Percentiles rank a stretch among this genome's conserved stretches.
These are phyloP conservation scores for Syzygium jambos DNA, from an alignment of 345 rosid genomes.

Conservation along the genomic window DNA sequence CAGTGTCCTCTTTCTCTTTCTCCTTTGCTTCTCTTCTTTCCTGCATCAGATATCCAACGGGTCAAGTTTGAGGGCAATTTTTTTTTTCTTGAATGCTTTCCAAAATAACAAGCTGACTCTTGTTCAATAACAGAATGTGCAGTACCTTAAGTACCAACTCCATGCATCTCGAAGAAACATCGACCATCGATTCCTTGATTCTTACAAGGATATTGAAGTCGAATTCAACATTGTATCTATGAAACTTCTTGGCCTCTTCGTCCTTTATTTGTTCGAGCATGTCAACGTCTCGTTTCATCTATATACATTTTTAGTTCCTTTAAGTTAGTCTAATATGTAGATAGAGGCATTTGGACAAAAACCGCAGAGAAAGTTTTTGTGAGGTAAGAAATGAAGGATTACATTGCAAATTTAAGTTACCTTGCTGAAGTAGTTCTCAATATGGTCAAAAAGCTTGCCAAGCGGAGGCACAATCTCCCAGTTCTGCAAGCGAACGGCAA, in stretches of 20 bases:
- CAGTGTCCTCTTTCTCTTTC: slow-evolving; percentile 8
- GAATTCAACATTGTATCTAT: slow-evolving; percentile 53
- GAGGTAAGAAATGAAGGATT: neutral
- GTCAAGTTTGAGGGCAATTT: neutral
- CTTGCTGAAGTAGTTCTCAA: slow-evolving; percentile 74
- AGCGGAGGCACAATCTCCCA: slow-evolving; percentile 68
- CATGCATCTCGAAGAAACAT: slow-evolving; percentile 83
- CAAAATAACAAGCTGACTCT: neutral
- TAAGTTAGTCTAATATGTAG: neutral
- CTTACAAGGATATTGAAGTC: slow-evolving; percentile 59
- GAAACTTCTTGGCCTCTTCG: slow-evolving; percentile 73
- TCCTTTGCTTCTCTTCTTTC: slow-evolving; percentile 49
- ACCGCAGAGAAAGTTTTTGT: too few species aligned
- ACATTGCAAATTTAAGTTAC: slow-evolving; percentile 6
- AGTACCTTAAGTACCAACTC: slow-evolving; percentile 75
- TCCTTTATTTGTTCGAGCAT: slow-evolving; percentile 67
- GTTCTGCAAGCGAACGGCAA: slow-evolving; percentile 43
- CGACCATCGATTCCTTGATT: slow-evolving; percentile 81
- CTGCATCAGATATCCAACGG: slow-evolving; percentile 18
- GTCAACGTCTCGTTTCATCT: slow-evolving; percentile 77
- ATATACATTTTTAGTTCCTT: neutral
- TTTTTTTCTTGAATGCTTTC: neutral
- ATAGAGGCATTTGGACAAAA: neutral
- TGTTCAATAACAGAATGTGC: neutral
- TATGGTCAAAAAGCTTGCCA: slow-evolving; percentile 51